These are phyloP conservation scores for Suillus occidentalis DNA, from an alignment of 768 basidiomycete genomes.

Conservation along the genomic window DNA sequence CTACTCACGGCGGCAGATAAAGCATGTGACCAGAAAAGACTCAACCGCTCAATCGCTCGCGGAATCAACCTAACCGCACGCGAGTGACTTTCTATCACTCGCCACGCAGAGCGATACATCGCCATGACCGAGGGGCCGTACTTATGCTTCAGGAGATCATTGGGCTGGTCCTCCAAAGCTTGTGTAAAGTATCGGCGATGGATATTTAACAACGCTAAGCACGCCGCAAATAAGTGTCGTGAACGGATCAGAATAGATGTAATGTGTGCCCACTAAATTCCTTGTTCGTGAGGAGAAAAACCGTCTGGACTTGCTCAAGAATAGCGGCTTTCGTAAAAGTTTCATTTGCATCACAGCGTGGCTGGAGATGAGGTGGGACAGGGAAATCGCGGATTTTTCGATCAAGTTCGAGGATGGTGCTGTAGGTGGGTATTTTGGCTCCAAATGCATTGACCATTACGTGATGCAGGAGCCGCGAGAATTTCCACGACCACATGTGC, in stretches of 20 bases:
- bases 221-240: not conserved
- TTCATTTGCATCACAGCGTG: slow-evolving; percentile 26
- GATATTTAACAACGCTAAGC: slow-evolving; percentile 57
- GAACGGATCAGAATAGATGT: not conserved
- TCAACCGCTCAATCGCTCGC: slow-evolving; percentile 44
- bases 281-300: slow-evolving; percentile 45
- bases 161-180: slow-evolving; percentile 58
- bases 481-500: slow-evolving; percentile 56
- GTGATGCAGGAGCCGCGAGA: slow-evolving; percentile 49
- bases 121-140: slow-evolving; percentile 72
- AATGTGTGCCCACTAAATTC: slow-evolving; percentile 44
- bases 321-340: slow-evolving; percentile 17
- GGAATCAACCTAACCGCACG: slow-evolving; percentile 43
- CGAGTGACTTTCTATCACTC: slow-evolving; percentile 52
- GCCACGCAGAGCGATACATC: slow-evolving; percentile 70
- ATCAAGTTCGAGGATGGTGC: slow-evolving; percentile 56
- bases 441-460: slow-evolving; percentile 54
- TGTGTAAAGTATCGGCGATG: slow-evolving; percentile 70
- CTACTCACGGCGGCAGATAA: slow-evolving; percentile 61
- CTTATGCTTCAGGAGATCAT: slow-evolving; percentile 57
- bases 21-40: slow-evolving; percentile 63
- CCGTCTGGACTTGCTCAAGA: slow-evolving; percentile 39
- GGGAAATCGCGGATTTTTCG: slow-evolving; percentile 60
- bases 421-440: slow-evolving; percentile 51
- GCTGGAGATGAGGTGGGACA: slow-evolving; percentile 48